Evolutionary conservation across 352 stramenopile genomes (phyloP).

Genomic region (Globisporangium nunn): DNA sequence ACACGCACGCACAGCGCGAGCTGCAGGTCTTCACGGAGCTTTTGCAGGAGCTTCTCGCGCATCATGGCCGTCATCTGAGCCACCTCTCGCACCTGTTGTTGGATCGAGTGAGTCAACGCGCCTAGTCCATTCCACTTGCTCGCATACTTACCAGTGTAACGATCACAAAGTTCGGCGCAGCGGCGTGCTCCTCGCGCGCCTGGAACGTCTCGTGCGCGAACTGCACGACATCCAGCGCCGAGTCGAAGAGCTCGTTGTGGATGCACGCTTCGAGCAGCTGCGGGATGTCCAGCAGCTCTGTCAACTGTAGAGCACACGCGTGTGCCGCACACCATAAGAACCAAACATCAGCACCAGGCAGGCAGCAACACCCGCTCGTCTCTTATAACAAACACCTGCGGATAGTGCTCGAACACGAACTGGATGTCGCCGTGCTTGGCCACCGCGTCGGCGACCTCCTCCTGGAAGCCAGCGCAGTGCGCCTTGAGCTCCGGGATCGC

Average conservation of each 20-base stretch:
- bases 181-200: slow-evolving; percentile 14
- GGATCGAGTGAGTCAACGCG: background rate
- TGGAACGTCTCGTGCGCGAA: slow-evolving; percentile 83
- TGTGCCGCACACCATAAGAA: no score
- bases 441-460: slow-evolving; percentile 48
- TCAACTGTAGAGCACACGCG: slow-evolving; percentile 46
- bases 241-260: slow-evolving; percentile 94
- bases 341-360: no score
- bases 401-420: slow-evolving; percentile 88
- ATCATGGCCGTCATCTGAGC: slow-evolving; percentile 52
- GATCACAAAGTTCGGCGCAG: slow-evolving; percentile 51
- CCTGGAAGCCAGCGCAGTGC: slow-evolving; percentile 43
- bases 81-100: slow-evolving; percentile 43
- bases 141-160: slow-evolving; percentile 31
- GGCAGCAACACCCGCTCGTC: no score
- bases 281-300: slow-evolving; percentile 97
- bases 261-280: slow-evolving; percentile 96
- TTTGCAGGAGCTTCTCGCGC: slow-evolving; percentile 74
- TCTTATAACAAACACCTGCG: slow-evolving; percentile 32
- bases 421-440: slow-evolving; percentile 77
- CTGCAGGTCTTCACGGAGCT: slow-evolving; percentile 75
- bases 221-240: slow-evolving; percentile 93
- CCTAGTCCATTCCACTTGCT: background rate
- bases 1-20: slow-evolving; percentile 76
- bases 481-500: slow-evolving; percentile 50